Percentiles rank a stretch among this genome's conserved stretches.
These are phyloP conservation scores for Phytophthora brassicae DNA, from an alignment of 352 stramenopile species.

Conservation along the genomic window DNA sequence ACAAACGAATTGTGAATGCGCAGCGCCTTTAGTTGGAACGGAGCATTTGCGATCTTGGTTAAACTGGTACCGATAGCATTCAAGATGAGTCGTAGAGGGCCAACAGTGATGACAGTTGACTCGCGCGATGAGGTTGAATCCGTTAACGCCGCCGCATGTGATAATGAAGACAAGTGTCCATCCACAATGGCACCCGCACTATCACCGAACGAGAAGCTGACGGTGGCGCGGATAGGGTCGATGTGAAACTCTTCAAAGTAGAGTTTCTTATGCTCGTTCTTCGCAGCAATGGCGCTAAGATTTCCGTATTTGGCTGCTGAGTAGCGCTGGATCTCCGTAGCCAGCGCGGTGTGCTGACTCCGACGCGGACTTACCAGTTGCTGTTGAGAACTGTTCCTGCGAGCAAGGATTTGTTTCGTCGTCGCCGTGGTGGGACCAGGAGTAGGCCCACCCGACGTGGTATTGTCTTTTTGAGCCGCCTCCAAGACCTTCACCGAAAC, in stretches of 20 bases:
- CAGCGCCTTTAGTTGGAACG: constrained; percentile 79
- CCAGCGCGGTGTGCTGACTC: constrained; percentile 34
- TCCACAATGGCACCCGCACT: constrained; percentile 67
- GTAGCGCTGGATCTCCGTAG: constrained; percentile 41
- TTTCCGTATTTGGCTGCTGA: constrained; percentile 30
- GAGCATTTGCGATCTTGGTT: constrained; percentile 88
- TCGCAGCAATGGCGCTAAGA: constrained; percentile 37
- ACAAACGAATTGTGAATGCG: constrained; percentile 86
- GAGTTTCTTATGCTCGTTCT: constrained; percentile 77
- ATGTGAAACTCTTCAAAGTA: constrained; percentile 92
- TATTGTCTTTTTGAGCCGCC: constrained; percentile 62
- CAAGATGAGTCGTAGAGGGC: constrained; percentile 77
- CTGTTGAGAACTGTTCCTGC: constrained; percentile 25
- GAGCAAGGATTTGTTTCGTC: constrained; percentile 31
- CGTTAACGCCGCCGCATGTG: constrained; percentile 27
- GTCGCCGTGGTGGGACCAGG: constrained; percentile 36
- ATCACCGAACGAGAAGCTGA: constrained; percentile 85
- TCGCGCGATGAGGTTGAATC: constrained; percentile 34
- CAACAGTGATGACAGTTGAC: constrained; percentile 61
- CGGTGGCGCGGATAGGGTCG: constrained; percentile 74
- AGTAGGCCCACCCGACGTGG: constrained; percentile 40
- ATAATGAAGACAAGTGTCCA: constrained; percentile 44
- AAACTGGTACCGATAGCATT: constrained; percentile 87
- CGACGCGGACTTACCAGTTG: constrained; percentile 19
- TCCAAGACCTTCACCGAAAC: constrained; percentile 75